Evolutionary conservation across 2,329 filamentous ascomycete genomes (phyloP).

Genomic region (Aureobasidium leucospermi): DNA sequence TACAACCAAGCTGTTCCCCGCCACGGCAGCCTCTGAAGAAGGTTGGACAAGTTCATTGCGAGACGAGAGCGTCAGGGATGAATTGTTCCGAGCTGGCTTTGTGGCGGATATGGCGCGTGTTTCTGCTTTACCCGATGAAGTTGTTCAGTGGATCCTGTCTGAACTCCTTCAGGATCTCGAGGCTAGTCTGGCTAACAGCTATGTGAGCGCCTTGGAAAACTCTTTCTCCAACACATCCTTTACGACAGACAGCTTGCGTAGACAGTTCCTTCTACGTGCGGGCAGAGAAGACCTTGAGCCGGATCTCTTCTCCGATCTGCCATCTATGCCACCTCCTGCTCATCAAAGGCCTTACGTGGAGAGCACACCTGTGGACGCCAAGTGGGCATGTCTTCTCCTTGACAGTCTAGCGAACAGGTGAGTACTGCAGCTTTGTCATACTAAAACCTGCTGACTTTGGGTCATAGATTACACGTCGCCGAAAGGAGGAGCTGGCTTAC

Average conservation of each 20-base stretch:
- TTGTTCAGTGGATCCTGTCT: slow-evolving; percentile 37
- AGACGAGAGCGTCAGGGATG: slow-evolving; percentile 28
- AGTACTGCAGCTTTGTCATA: neutral
- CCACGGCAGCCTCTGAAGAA: slow-evolving; percentile 24
- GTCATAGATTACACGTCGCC: slow-evolving; percentile 22
- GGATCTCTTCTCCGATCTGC: neutral
- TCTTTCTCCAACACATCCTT: neutral
- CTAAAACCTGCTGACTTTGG: neutral
- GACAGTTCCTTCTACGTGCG: neutral
- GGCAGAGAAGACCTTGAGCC: slow-evolving; percentile 8
- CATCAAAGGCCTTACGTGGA: slow-evolving; percentile 13
- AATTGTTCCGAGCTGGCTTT: slow-evolving; percentile 37
- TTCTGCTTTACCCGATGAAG: slow-evolving; percentile 30
- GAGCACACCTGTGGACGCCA: neutral
- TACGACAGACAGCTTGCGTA: slow-evolving; percentile 11
- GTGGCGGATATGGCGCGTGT: slow-evolving; percentile 32
- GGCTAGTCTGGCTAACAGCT: slow-evolving; percentile 31
- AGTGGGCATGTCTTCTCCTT: neutral
- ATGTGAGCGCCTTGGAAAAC: slow-evolving; percentile 22
- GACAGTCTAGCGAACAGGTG: neutral
- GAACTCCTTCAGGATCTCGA: slow-evolving; percentile 26
- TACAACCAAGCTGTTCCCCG: slow-evolving; percentile 23
- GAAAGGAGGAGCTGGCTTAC: slow-evolving; percentile 43
- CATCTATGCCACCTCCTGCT: slow-evolving; percentile 11
- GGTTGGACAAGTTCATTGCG: slow-evolving; percentile 28